Conservation (phyloP, 73 alveolate genomes). For the Paramecium sonneborni region DNA sequence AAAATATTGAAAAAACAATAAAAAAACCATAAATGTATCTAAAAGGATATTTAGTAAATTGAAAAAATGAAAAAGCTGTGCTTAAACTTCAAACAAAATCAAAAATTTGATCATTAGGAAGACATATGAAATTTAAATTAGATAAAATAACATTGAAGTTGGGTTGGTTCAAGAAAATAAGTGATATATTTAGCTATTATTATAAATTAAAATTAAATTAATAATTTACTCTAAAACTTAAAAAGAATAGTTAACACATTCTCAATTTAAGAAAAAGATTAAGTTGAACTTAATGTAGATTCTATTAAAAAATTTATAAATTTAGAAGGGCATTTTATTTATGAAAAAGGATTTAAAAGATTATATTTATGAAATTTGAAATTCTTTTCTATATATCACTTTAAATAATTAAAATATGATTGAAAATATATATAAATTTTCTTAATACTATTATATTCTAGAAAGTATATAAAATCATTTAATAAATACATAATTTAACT, state of each 20-base stretch:
- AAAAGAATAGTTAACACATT: neutral
- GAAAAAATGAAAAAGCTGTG: neutral
- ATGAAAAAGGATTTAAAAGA: neutral
- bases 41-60: slow-evolving; percentile 1
- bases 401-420: too few relatives aligned
- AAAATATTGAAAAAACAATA: slow-evolving; percentile 1
- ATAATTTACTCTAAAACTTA: neutral
- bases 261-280: neutral
- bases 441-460: too few relatives aligned
- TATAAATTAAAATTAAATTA: neutral
- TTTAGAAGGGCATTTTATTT: neutral
- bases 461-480: too few relatives aligned
- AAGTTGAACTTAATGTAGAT: neutral
- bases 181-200: slow-evolving; percentile 11
- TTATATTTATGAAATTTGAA: neutral
- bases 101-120: slow-evolving; percentile 18
- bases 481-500: too few relatives aligned
- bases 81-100: slow-evolving; percentile 13
- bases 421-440: too few relatives aligned
- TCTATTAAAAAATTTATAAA: neutral
- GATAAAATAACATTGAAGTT: neutral
- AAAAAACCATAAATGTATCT: neutral
- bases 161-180: neutral
- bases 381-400: neutral
- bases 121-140: slow-evolving; percentile 3